Evolutionary conservation across 768 basidiomycete genomes (phyloP).

Genomic region (Phallus indusiatus): DNA sequence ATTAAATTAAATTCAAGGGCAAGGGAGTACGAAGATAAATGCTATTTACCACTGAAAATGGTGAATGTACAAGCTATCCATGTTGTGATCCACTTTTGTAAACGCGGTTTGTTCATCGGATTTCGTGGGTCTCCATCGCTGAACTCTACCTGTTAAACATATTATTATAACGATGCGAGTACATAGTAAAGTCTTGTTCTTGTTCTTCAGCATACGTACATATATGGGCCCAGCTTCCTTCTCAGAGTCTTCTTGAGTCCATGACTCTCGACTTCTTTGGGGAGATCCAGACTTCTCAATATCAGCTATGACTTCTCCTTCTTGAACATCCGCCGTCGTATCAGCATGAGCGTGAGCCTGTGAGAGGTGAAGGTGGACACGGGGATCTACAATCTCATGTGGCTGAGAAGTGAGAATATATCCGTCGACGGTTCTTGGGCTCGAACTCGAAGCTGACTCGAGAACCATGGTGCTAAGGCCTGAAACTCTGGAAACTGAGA

Average conservation of each 20-base stretch:
- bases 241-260: background rate
- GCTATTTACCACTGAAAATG: conserved; percentile 34
- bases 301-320: background rate
- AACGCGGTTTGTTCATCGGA: conserved; percentile 27
- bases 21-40: background rate
- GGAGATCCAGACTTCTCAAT: background rate
- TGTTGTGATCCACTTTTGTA: conserved; percentile 38
- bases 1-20: background rate
- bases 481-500: too few relatives aligned
- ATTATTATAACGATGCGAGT: background rate
- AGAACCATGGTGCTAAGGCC: too few relatives aligned
- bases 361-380: too few relatives aligned
- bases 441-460: background rate
- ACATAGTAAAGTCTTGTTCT: background rate
- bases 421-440: background rate
- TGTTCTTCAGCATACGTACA: background rate
- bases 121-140: conserved; percentile 29
- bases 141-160: conserved; percentile 29
- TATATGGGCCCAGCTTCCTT: background rate
- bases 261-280: background rate
- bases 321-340: too few relatives aligned
- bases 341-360: background rate
- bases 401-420: background rate
- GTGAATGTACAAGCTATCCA: conserved; percentile 39
- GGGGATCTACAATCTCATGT: background rate